These are phyloP conservation scores for Cutaneotrichosporon dermatis DNA, from an alignment of 1,284 basidiomycete genomes.

Conservation along the genomic window DNA sequence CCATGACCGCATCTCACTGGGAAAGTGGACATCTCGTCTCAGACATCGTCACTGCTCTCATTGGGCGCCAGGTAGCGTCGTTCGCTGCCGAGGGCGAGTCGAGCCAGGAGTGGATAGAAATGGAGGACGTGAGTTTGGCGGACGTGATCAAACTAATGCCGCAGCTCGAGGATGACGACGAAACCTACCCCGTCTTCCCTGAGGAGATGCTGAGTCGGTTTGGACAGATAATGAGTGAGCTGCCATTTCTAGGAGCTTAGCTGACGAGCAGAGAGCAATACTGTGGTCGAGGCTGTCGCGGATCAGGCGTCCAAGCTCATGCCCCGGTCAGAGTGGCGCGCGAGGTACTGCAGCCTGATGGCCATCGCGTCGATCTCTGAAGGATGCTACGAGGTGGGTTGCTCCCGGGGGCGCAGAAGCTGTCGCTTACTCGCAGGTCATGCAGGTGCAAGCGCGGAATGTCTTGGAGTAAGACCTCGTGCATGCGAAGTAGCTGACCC, in stretches of 20 bases:
- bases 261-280: conserved; percentile 52
- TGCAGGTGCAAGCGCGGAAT: conserved; percentile 5
- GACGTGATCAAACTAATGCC: background rate
- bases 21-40: conserved; percentile 26
- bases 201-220: conserved; percentile 73
- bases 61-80: conserved; percentile 32
- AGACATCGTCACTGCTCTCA: conserved; percentile 32
- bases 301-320: conserved; percentile 73
- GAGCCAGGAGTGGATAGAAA: conserved; percentile 62
- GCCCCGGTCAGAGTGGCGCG: conserved; percentile 65
- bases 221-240: conserved; percentile 62
- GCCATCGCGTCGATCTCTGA: conserved; percentile 33
- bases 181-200: conserved; percentile 65
- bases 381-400: conserved; percentile 25
- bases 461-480: conserved; percentile 8
- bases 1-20: conserved; percentile 24
- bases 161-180: conserved; percentile 65
- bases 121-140: conserved; percentile 58
- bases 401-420: background rate
- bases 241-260: too few species aligned
- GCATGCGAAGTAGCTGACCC: conserved; percentile 54
- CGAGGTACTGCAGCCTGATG: conserved; percentile 73
- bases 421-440: conserved; percentile 3
- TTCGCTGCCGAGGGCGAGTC: conserved; percentile 51
- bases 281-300: conserved; percentile 68